Evolutionary conservation across 2,329 filamentous ascomycete genomes (phyloP), one percentile per base, ranked within the genome.

Genomic region (Colletotrichum euphorbiae): DNA sequence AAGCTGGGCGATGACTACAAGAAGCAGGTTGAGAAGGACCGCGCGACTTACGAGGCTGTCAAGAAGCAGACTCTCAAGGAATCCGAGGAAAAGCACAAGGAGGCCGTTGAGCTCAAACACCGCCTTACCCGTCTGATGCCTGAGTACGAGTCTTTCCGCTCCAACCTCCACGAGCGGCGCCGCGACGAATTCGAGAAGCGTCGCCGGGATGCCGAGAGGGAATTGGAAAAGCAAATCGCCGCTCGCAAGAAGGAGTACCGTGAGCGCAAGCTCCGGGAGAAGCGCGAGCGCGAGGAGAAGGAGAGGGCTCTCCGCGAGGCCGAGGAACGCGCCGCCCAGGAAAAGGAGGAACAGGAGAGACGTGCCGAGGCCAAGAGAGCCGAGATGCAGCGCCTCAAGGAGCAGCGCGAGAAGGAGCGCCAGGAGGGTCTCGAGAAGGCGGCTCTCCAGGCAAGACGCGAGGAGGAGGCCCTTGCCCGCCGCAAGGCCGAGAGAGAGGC

Each of bases 141-240:
- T n/a, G 80, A 86, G 61, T 99, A 97, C 82, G 93, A 96, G 79
- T 82, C 83, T 9, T 98, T 97, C 88, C 90, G 92, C 76, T 85
- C 90, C 72, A 90, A 90, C 54, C 89, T 99, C 61, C 92, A 93
- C 70, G 91, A 96, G 80, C 91, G 93, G 77, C 93, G 95, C 74
- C 93, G 93, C 77, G 92, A 97, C 74, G 94, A 98, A 80, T 99
- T 98, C 74, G 96, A 98, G 86, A 95, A 92, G 84, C 92, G 94
- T 72, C 93, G 93, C 77, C 94, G 92, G 79, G 91, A 93, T 75
- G 96, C 96, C 36, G 94, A 98, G 85, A 90, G 91, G 72, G 96
- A 99, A 78, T 88, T 98, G 67, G 93, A 98, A 84, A 92, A 91
- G 80, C 93, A 97, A 83, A 97, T 98, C 81, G 88, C 91, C 43